Conservation (phyloP, 1,284 basidiomycete genomes). For the Microbotryomycetes sp. region DNA sequence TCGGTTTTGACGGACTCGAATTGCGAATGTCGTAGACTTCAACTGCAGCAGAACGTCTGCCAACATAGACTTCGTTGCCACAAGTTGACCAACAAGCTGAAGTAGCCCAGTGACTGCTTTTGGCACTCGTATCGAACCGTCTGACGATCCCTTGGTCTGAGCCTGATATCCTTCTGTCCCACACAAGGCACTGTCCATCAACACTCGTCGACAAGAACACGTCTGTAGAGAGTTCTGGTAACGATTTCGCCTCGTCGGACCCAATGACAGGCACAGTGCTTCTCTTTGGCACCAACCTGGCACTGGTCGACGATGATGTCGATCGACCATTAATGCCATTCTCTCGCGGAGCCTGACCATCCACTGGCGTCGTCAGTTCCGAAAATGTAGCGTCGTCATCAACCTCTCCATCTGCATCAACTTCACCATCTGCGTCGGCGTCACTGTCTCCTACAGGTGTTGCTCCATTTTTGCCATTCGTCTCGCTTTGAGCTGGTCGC, state of each 20-base stretch:
- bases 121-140: slow-evolving; percentile 12
- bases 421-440: slow-evolving; percentile 59
- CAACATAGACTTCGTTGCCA: slow-evolving; percentile 82
- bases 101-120: slow-evolving; percentile 70
- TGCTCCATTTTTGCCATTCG: too few relatives aligned
- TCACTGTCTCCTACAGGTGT: slow-evolving; percentile 35
- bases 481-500: slow-evolving; percentile 40
- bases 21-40: slow-evolving; percentile 91
- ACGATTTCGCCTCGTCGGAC: background rate
- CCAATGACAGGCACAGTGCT: slow-evolving; percentile 12
- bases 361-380: background rate
- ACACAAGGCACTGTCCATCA: slow-evolving; percentile 86
- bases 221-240: slow-evolving; percentile 64
- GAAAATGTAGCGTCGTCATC: slow-evolving; percentile 12
- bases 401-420: slow-evolving; percentile 41
- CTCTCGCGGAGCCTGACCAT: background rate
- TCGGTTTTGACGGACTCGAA: slow-evolving; percentile 49
- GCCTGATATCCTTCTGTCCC: slow-evolving; percentile 70
- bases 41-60: slow-evolving; percentile 80
- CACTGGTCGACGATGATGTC: background rate
- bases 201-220: slow-evolving; percentile 82
- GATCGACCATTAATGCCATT: slow-evolving; percentile 11
- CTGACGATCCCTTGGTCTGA: slow-evolving; percentile 45
- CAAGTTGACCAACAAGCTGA: slow-evolving; percentile 94
- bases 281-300: too few relatives aligned